These are phyloP conservation scores for Hypomyces perniciosus DNA, from an alignment of 2,329 filamentous ascomycete genomes.

Conservation along the genomic window DNA sequence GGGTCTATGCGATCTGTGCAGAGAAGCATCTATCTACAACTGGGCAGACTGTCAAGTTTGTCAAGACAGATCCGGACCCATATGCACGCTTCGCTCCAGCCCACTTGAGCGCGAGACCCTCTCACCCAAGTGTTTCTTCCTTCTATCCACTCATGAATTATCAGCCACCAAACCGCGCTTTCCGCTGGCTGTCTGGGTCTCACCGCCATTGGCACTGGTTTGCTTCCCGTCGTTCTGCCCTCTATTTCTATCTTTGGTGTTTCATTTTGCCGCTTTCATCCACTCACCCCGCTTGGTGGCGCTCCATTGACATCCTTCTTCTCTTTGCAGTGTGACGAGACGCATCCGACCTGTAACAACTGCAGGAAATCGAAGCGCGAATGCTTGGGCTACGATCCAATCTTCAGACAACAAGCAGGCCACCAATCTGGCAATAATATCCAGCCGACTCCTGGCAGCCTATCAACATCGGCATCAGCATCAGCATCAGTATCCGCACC, in stretches of 20 bases:
- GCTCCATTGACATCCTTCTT: conserved; percentile 22
- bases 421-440: conserved; percentile 64
- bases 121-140: neutral
- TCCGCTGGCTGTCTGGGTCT: conserved; percentile 1
- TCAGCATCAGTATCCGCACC: conserved; percentile 21
- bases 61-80: neutral
- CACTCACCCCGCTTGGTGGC: conserved; percentile 10
- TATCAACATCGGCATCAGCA: conserved; percentile 23
- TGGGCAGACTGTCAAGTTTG: neutral
- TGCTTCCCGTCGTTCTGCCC: neutral
- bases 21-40: neutral
- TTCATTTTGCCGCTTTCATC: neutral
- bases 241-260: neutral
- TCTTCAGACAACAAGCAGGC: conserved; percentile 69
- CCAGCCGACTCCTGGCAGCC: conserved; percentile 27
- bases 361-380: conserved; percentile 86
- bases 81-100: conserved; percentile 1
- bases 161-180: conserved; percentile 1
- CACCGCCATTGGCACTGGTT: conserved; percentile 5
- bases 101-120: conserved; percentile 5
- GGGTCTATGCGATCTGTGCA: no score
- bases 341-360: conserved; percentile 84
- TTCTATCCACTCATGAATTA: neutral
- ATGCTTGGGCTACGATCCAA: conserved; percentile 79
- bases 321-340: conserved; percentile 79